Evolutionary conservation across 2,329 filamentous ascomycete genomes (phyloP), one percentile per base, ranked within the genome.

Genomic region (Drechslera avenae): DNA sequence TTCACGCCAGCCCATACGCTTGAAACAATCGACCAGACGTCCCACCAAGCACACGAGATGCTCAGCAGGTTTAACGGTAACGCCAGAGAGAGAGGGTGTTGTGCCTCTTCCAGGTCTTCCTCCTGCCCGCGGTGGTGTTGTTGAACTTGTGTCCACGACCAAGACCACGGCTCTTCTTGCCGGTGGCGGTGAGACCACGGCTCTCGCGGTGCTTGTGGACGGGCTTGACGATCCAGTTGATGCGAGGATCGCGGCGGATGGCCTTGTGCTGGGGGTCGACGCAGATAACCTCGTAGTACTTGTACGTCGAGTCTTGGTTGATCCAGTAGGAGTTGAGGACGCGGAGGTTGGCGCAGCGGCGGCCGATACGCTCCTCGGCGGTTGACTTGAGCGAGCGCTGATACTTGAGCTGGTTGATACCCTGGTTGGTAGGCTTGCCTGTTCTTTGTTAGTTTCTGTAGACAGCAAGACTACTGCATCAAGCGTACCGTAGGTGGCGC

Each of bases 311-410:
- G 85, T 99, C 94, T 86, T 97, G 91, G 90, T 99, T 99, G 86
- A 99, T 91, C 95, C 95, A 99, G 92, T 99, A 99, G 63, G 93
- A 97, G 90, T 99, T 99, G 76, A 99, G 89, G 76, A 99, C 94
- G 77, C 94, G 91, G 80, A 99, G 83, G 84, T 99, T 99, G 82
- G 92, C 91, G 85, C 92, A 97, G 79, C 93, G 92, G 81, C 92
- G 92, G 76, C 95, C 94, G 78, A 99, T 93, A 89, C 94, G 94
- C 89, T 99, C 94, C 86, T 99, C 95, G 73, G 95, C 95, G 73
- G 94, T 99, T 73, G 93, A 86, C 81, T 89, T 89, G 79, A 97
- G 92, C 69, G 94, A 97, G 79, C 93, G 91, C 88, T 99, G 95
- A 89, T 97, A 99, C 87, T 99, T 99, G 79, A 99, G 91, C 86